A percentile compares a stretch with the other conserved stretches of the same genome.
Evolutionary conservation across 345 rosid species (phyloP).

Genomic region (Populus davidiana): DNA sequence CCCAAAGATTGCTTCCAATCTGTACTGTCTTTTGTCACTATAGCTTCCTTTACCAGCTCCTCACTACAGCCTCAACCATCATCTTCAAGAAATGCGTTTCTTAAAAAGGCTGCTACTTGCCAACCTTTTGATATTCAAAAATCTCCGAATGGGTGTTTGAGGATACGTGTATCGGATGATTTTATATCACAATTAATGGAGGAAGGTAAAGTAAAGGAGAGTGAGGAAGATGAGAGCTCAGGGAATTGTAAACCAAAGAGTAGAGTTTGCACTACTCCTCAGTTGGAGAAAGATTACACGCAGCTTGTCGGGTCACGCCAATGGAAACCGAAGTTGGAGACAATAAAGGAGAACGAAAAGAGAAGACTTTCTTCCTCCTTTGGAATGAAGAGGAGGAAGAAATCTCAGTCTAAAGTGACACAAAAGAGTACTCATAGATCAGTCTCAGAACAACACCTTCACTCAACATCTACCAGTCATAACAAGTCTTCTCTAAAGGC

Average conservation of each 20-base stretch:
- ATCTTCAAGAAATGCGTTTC: conserved; percentile 18
- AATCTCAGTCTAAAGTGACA: conserved; percentile 19
- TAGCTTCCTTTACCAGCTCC: conserved; percentile 46
- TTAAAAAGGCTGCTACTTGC: conserved; percentile 30
- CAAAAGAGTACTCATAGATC: conserved; percentile 13
- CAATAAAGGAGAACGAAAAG: conserved; percentile 53
- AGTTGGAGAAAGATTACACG: conserved; percentile 60
- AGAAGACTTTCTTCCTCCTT: conserved; percentile 41
- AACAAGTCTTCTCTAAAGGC: conserved; percentile 30
- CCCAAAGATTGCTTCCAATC: conserved; percentile 67
- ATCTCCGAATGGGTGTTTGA: conserved; percentile 47
- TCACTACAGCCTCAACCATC: conserved; percentile 14
- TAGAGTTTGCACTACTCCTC: conserved; percentile 61
- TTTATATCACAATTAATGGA: conserved; percentile 62
- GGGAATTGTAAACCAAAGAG: conserved; percentile 1
- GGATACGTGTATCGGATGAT: conserved; percentile 76
- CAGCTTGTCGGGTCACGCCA: conserved; percentile 49
- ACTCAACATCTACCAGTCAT: conserved; percentile 8
- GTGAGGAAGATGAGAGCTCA: conserved; percentile 11
- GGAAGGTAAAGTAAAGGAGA: conserved; percentile 23
- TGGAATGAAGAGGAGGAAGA: conserved; percentile 51
- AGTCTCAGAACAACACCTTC: conserved; percentile 20
- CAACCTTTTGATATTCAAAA: conserved; percentile 65
- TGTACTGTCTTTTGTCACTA: conserved; percentile 59
- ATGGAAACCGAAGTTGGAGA: conserved; percentile 89